Evolutionary conservation across 768 basidiomycete genomes (phyloP), one percentile per base, ranked within the genome.

Genomic region (Lactarius quietus): DNA sequence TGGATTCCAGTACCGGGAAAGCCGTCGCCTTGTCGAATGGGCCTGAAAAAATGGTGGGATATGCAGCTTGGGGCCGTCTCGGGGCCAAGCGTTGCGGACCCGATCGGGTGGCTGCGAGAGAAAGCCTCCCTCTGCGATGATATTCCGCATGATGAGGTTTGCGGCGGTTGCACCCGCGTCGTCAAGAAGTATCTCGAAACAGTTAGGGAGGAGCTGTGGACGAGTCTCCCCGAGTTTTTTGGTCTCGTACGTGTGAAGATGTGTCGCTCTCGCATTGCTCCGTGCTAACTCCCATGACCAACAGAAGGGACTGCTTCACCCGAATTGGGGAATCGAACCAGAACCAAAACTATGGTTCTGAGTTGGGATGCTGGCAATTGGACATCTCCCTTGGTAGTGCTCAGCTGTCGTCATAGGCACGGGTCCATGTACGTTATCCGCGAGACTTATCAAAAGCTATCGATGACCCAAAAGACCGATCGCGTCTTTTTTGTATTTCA

Each of bases 1-100:
- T 33, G 92, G 88, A 74, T 98, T 94, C 20, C 90, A 88, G 26
- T 86, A 84, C 18, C 82, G 74, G 67, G 59, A 52, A 56, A 59
- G 35, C 51, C 39, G 10, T 57, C 66, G 7, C 56, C 57, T 28
- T 66, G 65, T 55, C 51, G 45, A n/a, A 26, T 61, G 1, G 51
- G 65, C 33, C 57, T 66, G 33, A 66, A 54, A 39, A 62, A 62
- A 6, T 66, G 65, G 65, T 66, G 65, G 65, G 57, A 62, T 15
- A n/a, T 28, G 9, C 65, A 62, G 20, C 65, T 58, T 20, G 64
- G 59, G 20, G 59, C 55, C 20, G 57, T 58, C n/a, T 52, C 65
- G 6, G 65, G 65, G n/a, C 61, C 51, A 33, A 62, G 65, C 61
- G 61, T 54, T 23, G 39, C 61, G 23, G 65, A 66, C 20, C 65